Conservation (phyloP, 148 eudicot species). For the Nyssa sinensis region DNA sequence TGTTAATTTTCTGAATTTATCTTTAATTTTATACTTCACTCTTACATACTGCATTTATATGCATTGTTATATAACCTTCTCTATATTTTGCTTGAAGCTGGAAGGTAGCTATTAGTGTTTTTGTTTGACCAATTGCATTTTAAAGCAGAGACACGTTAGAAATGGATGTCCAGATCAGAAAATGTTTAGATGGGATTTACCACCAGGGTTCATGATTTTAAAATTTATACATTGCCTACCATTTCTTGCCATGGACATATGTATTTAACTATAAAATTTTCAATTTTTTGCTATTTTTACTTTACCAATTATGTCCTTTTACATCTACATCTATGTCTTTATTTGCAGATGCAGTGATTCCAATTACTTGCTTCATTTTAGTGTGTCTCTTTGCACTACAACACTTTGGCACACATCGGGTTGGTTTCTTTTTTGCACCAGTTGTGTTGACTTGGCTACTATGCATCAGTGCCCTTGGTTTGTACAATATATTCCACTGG, state of each 20-base stretch:
- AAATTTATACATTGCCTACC: background rate
- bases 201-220: background rate
- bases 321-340: conserved; percentile 6
- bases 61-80: background rate
- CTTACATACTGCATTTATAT: background rate
- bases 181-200: background rate
- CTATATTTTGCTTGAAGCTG: background rate
- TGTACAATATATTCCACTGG: conserved; percentile 80
- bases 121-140: background rate
- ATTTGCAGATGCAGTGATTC: conserved; percentile 81
- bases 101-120: background rate
- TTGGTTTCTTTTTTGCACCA: conserved; percentile 85
- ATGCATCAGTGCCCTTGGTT: conserved; percentile 76
- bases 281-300: background rate
- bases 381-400: conserved; percentile 90
- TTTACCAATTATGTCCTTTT: background rate
- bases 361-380: conserved; percentile 80
- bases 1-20: background rate
- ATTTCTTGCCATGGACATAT: background rate
- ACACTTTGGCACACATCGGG: conserved; percentile 90
- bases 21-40: background rate
- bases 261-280: background rate
- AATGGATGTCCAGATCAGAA: too few species aligned
- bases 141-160: too few species aligned
- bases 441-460: conserved; percentile 72